Conservation (phyloP, 1,284 basidiomycete genomes). For the Apiotrichum domesticum region DNA sequence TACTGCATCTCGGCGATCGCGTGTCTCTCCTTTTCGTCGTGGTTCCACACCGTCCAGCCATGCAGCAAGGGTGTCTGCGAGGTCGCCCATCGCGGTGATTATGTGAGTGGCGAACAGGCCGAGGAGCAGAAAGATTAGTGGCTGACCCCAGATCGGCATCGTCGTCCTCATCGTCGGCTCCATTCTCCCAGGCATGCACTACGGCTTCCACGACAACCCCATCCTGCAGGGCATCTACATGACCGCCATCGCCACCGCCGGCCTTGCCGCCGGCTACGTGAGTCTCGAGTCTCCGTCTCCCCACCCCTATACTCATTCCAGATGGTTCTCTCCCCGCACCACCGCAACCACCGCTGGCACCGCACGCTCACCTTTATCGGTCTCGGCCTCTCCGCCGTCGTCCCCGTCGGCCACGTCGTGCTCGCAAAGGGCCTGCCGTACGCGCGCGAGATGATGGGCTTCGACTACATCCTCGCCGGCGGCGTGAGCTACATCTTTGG, state of each 20-base stretch:
- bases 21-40: conserved; percentile 68
- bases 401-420: conserved; percentile 66
- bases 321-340: conserved; percentile 72
- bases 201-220: conserved; percentile 42
- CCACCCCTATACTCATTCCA: conserved; percentile 23
- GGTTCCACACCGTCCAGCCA: conserved; percentile 69
- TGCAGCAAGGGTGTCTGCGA: conserved; percentile 61
- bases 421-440: conserved; percentile 56
- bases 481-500: conserved; percentile 66
- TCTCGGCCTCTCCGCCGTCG: conserved; percentile 65
- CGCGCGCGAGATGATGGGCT: conserved; percentile 59
- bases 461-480: conserved; percentile 61
- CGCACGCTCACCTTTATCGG: conserved; percentile 74
- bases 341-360: conserved; percentile 66
- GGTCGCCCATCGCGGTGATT: conserved; percentile 43
- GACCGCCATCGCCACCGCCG: conserved; percentile 49
- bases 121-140: background rate
- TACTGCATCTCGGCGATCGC: conserved; percentile 69
- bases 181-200: conserved; percentile 60
- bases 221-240: conserved; percentile 36
- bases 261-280: conserved; percentile 29
- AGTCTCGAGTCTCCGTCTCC: conserved; percentile 4
- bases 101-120: conserved; percentile 29
- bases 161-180: conserved; percentile 63
- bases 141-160: conserved; percentile 49